phyloP scores from a whole-genome alignment of 2,329 filamentous ascomycete species.

The Microdochium bolleyi region DNA sequence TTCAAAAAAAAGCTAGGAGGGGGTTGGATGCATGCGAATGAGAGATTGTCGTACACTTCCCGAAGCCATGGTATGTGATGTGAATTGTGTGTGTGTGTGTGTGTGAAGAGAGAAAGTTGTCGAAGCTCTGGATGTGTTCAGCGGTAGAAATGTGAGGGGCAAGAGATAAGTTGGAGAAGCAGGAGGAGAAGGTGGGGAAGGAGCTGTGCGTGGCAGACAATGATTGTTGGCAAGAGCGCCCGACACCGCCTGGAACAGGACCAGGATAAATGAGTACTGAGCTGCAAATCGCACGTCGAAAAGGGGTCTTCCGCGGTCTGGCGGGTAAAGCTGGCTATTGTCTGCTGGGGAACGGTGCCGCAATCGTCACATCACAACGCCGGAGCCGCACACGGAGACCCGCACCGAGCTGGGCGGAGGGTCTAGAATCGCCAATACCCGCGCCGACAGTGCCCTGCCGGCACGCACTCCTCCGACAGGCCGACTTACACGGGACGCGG shows the following conservation, averaged over 20 bases:
- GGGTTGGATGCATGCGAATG: neutral
- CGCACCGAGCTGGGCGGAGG: no score
- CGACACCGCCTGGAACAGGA: neutral
- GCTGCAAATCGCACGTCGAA: neutral
- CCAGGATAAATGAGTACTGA: neutral
- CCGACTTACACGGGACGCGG: no score
- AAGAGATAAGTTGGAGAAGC: neutral
- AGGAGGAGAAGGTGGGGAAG: neutral
- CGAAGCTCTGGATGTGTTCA: neutral
- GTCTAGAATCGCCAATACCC: no score
- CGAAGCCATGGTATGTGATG: neutral
- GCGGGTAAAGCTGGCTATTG: no score
- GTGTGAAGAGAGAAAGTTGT: neutral
- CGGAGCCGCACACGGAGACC: no score
- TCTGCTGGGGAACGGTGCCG: no score
- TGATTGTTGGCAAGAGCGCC: neutral
- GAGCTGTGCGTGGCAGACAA: neutral
- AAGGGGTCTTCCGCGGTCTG: no score
- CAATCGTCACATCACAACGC: no score
- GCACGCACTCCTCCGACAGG: no score
- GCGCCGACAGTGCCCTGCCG: no score
- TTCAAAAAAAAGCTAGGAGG: neutral
- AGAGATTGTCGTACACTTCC: neutral
- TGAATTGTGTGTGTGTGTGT: neutral
- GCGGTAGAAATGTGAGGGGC: neutral